Conservation (phyloP, 1,284 basidiomycete genomes). For the Ganoderma leucocontextum region DNA sequence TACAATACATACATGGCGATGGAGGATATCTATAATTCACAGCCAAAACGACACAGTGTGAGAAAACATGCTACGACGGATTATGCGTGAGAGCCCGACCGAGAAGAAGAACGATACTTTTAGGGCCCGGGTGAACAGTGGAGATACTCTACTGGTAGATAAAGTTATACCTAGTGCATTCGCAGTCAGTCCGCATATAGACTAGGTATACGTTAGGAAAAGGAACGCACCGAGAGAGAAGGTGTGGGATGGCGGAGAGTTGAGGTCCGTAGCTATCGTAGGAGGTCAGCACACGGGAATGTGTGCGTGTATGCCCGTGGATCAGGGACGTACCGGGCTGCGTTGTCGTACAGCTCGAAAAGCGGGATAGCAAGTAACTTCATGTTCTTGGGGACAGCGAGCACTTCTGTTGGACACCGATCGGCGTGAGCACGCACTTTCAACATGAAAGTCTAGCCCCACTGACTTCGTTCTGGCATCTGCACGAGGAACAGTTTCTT, state of each 20-base stretch:
- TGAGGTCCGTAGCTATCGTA: constrained; percentile 84
- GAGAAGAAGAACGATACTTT: constrained; percentile 7
- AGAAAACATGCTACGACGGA: constrained; percentile 17
- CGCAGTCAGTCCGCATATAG: constrained; percentile 2
- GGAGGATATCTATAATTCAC: constrained; percentile 17
- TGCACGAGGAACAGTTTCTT: constrained; percentile 97
- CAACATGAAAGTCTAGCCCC: not conserved
- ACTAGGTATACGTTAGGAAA: not conserved
- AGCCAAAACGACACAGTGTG: constrained; percentile 10
- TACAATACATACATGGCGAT: constrained; percentile 16
- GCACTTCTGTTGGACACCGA: constrained; percentile 70
- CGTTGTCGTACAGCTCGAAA: constrained; percentile 98
- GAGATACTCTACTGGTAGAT: constrained; percentile 63
- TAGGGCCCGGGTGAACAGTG: not conserved
- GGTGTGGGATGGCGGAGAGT: constrained; percentile 92
- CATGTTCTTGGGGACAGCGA: constrained; percentile 98
- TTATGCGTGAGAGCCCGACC: constrained; percentile 5
- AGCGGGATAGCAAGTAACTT: constrained; percentile 95
- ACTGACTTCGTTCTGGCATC: constrained; percentile 92
- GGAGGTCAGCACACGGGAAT: not conserved
- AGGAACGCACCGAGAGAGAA: constrained; percentile 81
- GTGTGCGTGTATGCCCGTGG: constrained; percentile 5
- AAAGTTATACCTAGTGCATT: constrained; percentile 63
- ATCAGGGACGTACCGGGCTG: constrained; percentile 68
- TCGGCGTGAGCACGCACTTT: not conserved